These are phyloP conservation scores for Lipomyces oligophaga DNA, from an alignment of 805 yeast species.

Conservation along the genomic window DNA sequence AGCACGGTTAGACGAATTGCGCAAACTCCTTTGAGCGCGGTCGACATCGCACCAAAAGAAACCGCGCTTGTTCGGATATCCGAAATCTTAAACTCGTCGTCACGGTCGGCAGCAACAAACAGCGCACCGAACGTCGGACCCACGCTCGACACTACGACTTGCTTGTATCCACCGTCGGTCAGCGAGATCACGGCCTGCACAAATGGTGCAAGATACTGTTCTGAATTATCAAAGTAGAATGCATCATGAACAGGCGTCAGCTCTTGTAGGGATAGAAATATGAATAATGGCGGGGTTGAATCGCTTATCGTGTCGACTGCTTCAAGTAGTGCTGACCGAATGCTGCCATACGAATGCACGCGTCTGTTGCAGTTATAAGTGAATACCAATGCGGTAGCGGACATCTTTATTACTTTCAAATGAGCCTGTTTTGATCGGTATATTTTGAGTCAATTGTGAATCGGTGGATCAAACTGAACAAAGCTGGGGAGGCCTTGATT, in stretches of 20 bases:
- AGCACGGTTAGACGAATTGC: constrained; percentile 50
- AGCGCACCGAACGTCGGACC: constrained; percentile 37
- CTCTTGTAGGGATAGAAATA: constrained; percentile 40
- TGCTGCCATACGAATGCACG: constrained; percentile 20
- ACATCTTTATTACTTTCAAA: background rate
- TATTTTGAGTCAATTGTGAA: no score
- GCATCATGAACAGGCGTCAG: constrained; percentile 37
- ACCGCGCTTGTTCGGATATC: constrained; percentile 26
- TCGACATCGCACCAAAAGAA: constrained; percentile 50
- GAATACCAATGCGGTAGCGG: constrained; percentile 24
- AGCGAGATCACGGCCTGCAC: constrained; percentile 32
- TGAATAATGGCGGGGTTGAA: constrained; percentile 29
- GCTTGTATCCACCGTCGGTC: constrained; percentile 10
- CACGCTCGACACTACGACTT: constrained; percentile 23
- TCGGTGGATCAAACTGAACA: no score
- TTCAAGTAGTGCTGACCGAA: constrained; percentile 9
- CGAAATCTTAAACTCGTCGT: constrained; percentile 43
- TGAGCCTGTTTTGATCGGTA: no score
- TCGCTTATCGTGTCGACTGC: constrained; percentile 1
- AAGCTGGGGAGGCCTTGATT: no score
- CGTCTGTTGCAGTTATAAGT: constrained; percentile 35
- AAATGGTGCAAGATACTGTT: constrained; percentile 32
- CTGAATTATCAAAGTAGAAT: constrained; percentile 31
- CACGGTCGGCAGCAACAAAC: constrained; percentile 35
- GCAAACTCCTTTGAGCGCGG: constrained; percentile 73